Percentiles rank a stretch among this genome's conserved stretches.
phyloP scores from a whole-genome alignment of 1,284 basidiomycete genomes.

The Paramarasmius palmivorus region DNA sequence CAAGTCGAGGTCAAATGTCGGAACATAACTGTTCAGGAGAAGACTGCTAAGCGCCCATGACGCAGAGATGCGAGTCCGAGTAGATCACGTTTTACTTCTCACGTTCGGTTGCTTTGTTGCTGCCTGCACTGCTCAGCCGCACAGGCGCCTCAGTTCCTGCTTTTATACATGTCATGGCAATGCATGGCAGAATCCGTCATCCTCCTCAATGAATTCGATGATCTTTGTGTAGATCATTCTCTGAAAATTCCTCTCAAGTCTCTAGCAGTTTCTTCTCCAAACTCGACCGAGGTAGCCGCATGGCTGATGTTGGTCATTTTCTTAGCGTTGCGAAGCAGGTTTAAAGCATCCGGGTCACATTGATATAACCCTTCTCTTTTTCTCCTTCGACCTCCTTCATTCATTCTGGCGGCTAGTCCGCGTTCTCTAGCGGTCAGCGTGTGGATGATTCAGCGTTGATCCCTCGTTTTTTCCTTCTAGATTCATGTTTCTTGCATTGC shows the following conservation, averaged over 20 bases:
- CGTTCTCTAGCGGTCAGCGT: conserved; percentile 20
- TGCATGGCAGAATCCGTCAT: no score
- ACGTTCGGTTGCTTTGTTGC: background rate
- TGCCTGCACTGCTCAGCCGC: no score
- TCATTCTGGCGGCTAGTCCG: conserved; percentile 28
- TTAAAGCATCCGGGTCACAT: background rate
- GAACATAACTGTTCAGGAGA: conserved; percentile 11
- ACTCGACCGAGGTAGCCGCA: no score
- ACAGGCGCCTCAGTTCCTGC: no score
- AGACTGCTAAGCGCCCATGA: background rate
- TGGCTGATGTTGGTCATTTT: no score
- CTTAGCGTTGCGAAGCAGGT: no score
- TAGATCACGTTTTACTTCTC: no score
- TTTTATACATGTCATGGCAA: no score
- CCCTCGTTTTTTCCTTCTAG: conserved; percentile 23
- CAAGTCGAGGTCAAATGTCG: conserved; percentile 1
- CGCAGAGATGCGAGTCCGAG: background rate
- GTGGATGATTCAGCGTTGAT: conserved; percentile 23
- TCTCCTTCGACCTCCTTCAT: conserved; percentile 17
- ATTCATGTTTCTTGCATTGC: conserved; percentile 37
- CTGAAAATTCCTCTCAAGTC: no score
- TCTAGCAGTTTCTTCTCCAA: no score
- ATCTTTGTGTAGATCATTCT: no score
- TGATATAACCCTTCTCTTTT: conserved; percentile 7
- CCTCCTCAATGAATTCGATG: no score